Conservation (phyloP, 257 asterid species). For the Solanum pennellii region DNA sequence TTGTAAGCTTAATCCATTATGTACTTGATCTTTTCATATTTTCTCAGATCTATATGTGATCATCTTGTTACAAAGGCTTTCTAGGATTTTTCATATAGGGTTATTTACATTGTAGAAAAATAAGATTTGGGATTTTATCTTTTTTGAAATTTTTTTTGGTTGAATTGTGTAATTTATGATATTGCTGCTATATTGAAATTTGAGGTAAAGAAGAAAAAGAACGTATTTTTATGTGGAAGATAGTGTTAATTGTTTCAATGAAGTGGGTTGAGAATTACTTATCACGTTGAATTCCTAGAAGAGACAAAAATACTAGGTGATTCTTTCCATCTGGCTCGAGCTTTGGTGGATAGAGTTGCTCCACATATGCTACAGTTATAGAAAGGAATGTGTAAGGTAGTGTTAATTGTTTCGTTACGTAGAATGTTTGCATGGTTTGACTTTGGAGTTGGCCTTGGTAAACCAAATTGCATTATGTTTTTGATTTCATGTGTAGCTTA, state of each 20-base stretch:
- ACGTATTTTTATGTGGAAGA: neutral
- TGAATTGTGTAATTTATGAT: neutral
- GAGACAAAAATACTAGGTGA: neutral
- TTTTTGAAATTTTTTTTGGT: neutral
- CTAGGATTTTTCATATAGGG: neutral
- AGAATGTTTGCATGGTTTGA: neutral
- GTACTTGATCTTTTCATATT: neutral
- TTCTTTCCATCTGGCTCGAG: neutral
- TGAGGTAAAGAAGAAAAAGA: neutral
- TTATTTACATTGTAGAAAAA: neutral
- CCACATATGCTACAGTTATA: neutral
- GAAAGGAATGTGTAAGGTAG: neutral
- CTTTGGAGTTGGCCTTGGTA: neutral
- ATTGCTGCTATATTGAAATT: neutral
- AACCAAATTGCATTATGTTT: neutral
- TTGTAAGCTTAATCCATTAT: conserved; percentile 27
- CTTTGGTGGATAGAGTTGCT: neutral
- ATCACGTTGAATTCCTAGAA: neutral
- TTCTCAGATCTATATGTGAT: neutral
- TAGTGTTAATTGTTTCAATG: neutral
- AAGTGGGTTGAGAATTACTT: neutral
- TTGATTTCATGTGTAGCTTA: neutral
- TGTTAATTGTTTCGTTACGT: neutral
- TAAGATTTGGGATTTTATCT: neutral
- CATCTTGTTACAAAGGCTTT: neutral